Percentiles rank a stretch among this genome's conserved stretches.
Conservation (phyloP, 305 asterid genomes). For the Lippia alba region DNA sequence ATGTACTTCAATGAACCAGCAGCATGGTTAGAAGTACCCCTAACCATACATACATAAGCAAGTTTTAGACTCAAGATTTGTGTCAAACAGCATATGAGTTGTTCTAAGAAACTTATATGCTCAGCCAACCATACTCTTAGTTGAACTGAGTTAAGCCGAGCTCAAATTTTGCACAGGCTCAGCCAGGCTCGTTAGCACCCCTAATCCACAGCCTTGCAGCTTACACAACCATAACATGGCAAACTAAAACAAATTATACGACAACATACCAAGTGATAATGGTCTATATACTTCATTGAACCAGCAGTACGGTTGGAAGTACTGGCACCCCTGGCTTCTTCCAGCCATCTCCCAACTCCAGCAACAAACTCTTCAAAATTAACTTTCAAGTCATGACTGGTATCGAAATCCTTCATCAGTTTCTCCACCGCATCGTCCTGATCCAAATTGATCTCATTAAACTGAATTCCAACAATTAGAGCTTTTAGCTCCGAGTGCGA, state of each 20-base stretch:
- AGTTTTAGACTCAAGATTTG: no score
- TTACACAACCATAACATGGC: neutral
- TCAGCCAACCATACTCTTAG: no score
- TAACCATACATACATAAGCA: no score
- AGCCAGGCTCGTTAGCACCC: no score
- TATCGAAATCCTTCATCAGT: conserved; percentile 80
- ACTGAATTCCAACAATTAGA: conserved; percentile 68
- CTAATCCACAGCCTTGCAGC: no score
- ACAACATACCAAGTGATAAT: conserved; percentile 66
- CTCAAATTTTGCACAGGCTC: no score
- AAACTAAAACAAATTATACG: conserved; percentile 5
- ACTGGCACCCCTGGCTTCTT: conserved; percentile 65
- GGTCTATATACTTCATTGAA: conserved; percentile 61
- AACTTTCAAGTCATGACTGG: conserved; percentile 51
- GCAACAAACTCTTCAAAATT: conserved; percentile 54
- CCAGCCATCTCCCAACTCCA: conserved; percentile 79
- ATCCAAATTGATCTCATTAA: conserved; percentile 65
- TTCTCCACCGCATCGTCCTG: conserved; percentile 64
- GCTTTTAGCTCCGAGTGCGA: conserved; percentile 71
- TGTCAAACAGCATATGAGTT: no score
- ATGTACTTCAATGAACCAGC: conserved; percentile 61
- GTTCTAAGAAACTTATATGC: no score
- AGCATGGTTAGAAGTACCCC: conserved; percentile 38
- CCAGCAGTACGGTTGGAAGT: conserved; percentile 42
- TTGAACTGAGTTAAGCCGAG: no score